Evolutionary conservation across 1,284 basidiomycete species (phyloP).

Genomic region (Testicularia cyperi): DNA sequence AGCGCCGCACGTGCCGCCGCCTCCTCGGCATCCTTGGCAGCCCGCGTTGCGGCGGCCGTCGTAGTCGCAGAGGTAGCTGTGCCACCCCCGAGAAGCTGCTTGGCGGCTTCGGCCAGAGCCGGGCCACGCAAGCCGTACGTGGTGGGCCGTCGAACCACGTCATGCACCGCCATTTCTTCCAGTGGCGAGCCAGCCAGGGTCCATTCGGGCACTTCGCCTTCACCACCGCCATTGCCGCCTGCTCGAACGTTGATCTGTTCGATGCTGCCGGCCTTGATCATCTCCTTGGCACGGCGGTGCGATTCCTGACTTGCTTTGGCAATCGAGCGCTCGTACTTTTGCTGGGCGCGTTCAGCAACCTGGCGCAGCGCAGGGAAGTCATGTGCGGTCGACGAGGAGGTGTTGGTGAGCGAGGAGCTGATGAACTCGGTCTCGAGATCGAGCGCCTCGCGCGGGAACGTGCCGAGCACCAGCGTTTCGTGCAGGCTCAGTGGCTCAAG

Average conservation of each 20-base stretch:
- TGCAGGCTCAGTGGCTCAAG: constrained; percentile 39
- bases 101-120: constrained; percentile 8
- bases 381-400: constrained; percentile 62
- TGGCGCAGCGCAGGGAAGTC: constrained; percentile 73
- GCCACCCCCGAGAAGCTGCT: constrained; percentile 1
- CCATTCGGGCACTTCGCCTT: constrained; percentile 63
- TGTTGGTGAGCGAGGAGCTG: constrained; percentile 63
- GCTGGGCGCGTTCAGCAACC: constrained; percentile 85
- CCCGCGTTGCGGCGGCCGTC: constrained; percentile 1
- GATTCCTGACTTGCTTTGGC: constrained; percentile 83
- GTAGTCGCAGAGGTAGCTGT: constrained; percentile 1
- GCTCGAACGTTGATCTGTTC: constrained; percentile 37
- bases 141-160: constrained; percentile 62
- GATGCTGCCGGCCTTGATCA: constrained; percentile 66
- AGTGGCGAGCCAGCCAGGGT: constrained; percentile 67
- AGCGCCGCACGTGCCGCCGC: constrained; percentile 68
- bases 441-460: constrained; percentile 70
- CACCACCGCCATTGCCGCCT: constrained; percentile 4
- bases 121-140: constrained; percentile 41
- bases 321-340: constrained; percentile 90
- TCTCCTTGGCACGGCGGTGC: constrained; percentile 85
- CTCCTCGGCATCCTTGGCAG: constrained; percentile 61
- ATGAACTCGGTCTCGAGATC: constrained; percentile 77
- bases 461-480: constrained; percentile 67
- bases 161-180: constrained; percentile 72